These are phyloP conservation scores for Penicillium chermesinum DNA, from an alignment of 495 filamentous ascomycete species.

Conservation along the genomic window DNA sequence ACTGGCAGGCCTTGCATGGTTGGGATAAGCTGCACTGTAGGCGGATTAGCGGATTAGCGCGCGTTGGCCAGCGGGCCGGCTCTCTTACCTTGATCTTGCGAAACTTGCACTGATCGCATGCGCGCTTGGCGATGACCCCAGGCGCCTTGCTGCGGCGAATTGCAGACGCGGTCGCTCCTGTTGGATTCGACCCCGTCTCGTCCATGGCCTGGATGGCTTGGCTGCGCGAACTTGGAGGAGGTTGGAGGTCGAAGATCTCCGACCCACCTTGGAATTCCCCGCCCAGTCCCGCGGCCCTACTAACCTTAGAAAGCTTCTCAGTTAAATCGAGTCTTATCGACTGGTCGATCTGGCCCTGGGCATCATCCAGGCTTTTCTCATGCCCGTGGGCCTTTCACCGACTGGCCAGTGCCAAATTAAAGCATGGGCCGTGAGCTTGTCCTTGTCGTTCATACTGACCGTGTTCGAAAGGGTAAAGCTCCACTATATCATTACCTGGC, in stretches of 20 bases:
- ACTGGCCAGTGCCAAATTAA: too few relatives aligned
- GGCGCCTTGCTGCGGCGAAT: constrained; percentile 28
- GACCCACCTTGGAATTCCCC: constrained; percentile 9
- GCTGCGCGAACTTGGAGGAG: constrained; percentile 6
- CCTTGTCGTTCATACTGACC: too few relatives aligned
- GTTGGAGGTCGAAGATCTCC: constrained; percentile 12
- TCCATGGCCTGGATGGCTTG: constrained; percentile 16
- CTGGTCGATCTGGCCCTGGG: too few relatives aligned
- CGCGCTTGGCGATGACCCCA: constrained; percentile 29
- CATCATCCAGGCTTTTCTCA: too few relatives aligned
- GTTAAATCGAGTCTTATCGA: too few relatives aligned
- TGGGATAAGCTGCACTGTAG: constrained; percentile 37
- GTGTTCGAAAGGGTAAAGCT: too few relatives aligned
- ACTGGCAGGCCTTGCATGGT: constrained; percentile 35
- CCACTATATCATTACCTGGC: too few relatives aligned
- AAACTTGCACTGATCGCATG: constrained; percentile 42
- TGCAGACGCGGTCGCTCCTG: constrained; percentile 13
- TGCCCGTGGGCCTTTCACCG: too few relatives aligned
- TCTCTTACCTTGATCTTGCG: constrained; percentile 38
- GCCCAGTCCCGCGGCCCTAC: constrained; percentile 1
- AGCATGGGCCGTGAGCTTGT: too few relatives aligned
- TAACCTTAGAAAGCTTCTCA: too few relatives aligned
- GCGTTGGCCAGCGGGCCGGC: neutral
- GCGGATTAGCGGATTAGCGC: constrained; percentile 15
- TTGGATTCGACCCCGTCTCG: constrained; percentile 14